Conservation (phyloP, 371 early-diverging fungal genomes). For the Mucor plumbeus region DNA sequence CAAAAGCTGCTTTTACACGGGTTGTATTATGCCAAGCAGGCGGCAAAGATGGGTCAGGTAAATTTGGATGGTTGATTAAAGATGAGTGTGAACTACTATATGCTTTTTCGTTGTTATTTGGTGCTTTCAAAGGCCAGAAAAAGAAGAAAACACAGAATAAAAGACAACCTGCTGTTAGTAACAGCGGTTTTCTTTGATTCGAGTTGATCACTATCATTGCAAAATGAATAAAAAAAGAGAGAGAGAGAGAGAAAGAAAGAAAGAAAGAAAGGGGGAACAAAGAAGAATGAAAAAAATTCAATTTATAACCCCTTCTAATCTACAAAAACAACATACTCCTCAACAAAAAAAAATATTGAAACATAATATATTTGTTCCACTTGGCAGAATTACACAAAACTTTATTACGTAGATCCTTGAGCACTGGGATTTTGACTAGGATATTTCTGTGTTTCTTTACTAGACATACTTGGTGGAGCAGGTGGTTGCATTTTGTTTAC, state of each 20-base stretch:
- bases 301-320: neutral
- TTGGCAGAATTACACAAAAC: constrained; percentile 7
- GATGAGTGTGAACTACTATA: constrained; percentile 9
- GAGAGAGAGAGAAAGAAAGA: constrained; percentile 3
- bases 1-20: constrained; percentile 70
- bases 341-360: constrained; percentile 6
- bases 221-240: neutral
- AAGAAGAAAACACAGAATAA: constrained; percentile 20
- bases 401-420: constrained; percentile 43
- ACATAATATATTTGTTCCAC: constrained; percentile 1
- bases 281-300: neutral
- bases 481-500: constrained; percentile 40
- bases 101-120: constrained; percentile 3
- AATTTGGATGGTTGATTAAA: constrained; percentile 29
- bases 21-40: constrained; percentile 42
- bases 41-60: constrained; percentile 19
- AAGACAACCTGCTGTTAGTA: constrained; percentile 10
- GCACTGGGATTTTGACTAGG: constrained; percentile 57
- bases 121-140: constrained; percentile 23
- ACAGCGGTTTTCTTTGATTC: constrained; percentile 28
- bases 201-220: constrained; percentile 28
- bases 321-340: neutral
- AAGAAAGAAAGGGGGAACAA: neutral
- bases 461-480: constrained; percentile 46
- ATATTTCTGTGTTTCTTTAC: constrained; percentile 37